phyloP scores from a whole-genome alignment of 1,284 basidiomycete species.

The Malassezia pachydermatis region DNA sequence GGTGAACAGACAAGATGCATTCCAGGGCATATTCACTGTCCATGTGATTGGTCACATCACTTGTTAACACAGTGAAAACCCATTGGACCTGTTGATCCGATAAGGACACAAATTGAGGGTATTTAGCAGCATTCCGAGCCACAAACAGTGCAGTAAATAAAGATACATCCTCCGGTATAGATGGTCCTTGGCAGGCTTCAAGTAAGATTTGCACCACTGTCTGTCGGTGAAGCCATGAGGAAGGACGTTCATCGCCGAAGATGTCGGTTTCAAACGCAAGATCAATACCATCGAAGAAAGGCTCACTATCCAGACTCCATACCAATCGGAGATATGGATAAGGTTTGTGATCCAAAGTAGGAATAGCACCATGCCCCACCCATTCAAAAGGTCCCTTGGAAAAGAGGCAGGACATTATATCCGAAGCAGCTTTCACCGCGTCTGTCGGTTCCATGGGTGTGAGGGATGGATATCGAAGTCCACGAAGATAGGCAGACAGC shows the following conservation, averaged over 20 bases:
- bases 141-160: slow-evolving; percentile 91
- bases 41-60: slow-evolving; percentile 57
- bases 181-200: not conserved
- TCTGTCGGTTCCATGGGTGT: slow-evolving; percentile 30
- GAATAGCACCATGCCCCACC: not conserved
- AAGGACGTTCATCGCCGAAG: slow-evolving; percentile 59
- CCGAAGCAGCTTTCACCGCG: not conserved
- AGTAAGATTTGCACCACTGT: slow-evolving; percentile 68
- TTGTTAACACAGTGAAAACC: slow-evolving; percentile 67
- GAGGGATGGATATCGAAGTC: slow-evolving; percentile 6
- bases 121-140: slow-evolving; percentile 91
- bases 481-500: not conserved
- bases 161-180: not conserved
- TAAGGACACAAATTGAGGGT: slow-evolving; percentile 74
- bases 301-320: slow-evolving; percentile 63
- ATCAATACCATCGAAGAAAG: slow-evolving; percentile 84
- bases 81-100: slow-evolving; percentile 60
- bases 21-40: slow-evolving; percentile 92
- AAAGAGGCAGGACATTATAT: not conserved
- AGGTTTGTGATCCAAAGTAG: not conserved
- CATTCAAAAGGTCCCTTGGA: not conserved
- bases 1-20: slow-evolving; percentile 84
- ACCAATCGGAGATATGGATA: slow-evolving; percentile 2
- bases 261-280: slow-evolving; percentile 87
- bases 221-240: slow-evolving; percentile 58